phyloP scores from a whole-genome alignment of 352 stramenopile species.

The Albugo candida region DNA sequence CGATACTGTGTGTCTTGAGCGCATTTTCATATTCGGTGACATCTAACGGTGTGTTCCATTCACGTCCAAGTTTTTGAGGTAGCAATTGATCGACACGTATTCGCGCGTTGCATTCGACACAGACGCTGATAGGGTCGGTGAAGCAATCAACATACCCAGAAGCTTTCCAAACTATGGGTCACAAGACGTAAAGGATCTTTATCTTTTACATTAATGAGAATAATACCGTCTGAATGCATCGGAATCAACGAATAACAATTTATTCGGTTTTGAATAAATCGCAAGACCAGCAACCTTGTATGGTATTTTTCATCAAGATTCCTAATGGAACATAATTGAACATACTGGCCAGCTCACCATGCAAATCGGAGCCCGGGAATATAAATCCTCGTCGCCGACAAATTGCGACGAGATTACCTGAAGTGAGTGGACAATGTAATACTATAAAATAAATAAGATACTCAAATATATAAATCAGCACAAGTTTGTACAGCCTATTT shows the following conservation, averaged over 20 bases:
- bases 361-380: constrained; percentile 90
- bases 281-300: constrained; percentile 93
- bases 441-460: no score
- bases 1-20: constrained; percentile 20
- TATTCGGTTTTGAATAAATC: constrained; percentile 89
- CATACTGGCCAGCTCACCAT: constrained; percentile 93
- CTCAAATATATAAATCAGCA: no score
- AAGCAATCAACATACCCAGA: constrained; percentile 95
- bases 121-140: constrained; percentile 95
- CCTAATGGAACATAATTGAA: constrained; percentile 94
- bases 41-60: constrained; percentile 26
- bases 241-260: constrained; percentile 94
- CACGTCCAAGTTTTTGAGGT: constrained; percentile 20
- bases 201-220: background rate
- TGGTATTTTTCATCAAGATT: constrained; percentile 94
- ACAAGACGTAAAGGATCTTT: background rate
- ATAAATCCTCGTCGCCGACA: constrained; percentile 86
- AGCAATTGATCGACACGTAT: constrained; percentile 60
- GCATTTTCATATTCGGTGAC: constrained; percentile 39
- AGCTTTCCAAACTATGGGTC: constrained; percentile 75
- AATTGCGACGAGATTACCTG: constrained; percentile 56
- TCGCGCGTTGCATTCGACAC: constrained; percentile 81
- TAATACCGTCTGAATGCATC: constrained; percentile 63
- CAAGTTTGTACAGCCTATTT: background rate
- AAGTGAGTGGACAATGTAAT: constrained; percentile 4